Conservation (phyloP, 2,329 filamentous ascomycete species). For the Amphichorda felina region DNA sequence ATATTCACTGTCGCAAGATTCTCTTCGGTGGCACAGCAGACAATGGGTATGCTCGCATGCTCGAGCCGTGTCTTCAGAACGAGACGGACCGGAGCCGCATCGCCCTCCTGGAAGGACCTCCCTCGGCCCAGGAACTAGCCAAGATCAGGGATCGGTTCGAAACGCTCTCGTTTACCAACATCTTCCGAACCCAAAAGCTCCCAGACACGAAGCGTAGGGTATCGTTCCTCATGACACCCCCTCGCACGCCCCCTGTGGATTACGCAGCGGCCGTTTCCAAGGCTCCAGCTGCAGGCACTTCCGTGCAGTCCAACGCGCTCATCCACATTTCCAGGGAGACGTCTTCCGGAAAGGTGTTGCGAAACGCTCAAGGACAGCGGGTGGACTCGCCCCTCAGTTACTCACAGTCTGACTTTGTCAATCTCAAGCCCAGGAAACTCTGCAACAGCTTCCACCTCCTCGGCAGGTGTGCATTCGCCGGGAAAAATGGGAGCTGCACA, state of each 20-base stretch:
- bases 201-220: conserved; percentile 8
- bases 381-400: conserved; percentile 13
- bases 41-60: conserved; percentile 27
- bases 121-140: conserved; percentile 22
- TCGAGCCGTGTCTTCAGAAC: conserved; percentile 17
- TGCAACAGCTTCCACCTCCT: conserved; percentile 21
- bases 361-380: conserved; percentile 10
- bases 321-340: not conserved
- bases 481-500: conserved; percentile 11
- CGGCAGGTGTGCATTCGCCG: conserved; percentile 8
- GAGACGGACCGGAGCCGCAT: conserved; percentile 14
- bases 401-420: conserved; percentile 4
- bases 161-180: conserved; percentile 10
- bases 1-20: conserved; percentile 26
- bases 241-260: conserved; percentile 8
- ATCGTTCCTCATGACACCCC: conserved; percentile 8
- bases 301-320: not conserved
- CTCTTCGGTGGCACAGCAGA: conserved; percentile 28
- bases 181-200: conserved; percentile 14
- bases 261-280: conserved; percentile 5
- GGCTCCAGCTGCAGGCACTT: not conserved
- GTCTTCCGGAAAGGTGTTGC: not conserved
- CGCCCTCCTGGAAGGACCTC: conserved; percentile 23
- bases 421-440: conserved; percentile 15
- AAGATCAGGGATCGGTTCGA: conserved; percentile 15